Percentiles rank a stretch among this genome's conserved stretches.
Conservation (phyloP, 306 rosid species). For the Pachyrhizus erosus region DNA sequence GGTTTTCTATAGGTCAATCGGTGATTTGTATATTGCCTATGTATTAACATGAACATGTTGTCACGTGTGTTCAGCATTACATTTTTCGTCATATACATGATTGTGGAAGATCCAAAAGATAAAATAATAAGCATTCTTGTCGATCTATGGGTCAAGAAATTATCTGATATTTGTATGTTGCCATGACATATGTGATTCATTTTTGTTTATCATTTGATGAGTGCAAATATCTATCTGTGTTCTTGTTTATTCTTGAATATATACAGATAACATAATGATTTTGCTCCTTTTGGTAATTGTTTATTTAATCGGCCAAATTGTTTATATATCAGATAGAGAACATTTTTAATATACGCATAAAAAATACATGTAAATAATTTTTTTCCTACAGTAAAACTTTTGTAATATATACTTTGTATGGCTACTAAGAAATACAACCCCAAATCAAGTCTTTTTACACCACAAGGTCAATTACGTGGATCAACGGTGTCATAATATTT, state of each 20-base stretch:
- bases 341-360: not conserved
- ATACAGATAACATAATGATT: not conserved
- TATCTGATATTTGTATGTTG: not conserved
- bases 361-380: not conserved
- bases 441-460: no score
- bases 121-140: not conserved
- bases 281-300: not conserved
- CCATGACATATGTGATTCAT: not conserved
- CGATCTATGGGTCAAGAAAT: not conserved
- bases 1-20: not conserved
- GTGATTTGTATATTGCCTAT: not conserved
- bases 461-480: not conserved
- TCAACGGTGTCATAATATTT: not conserved
- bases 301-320: not conserved
- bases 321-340: not conserved
- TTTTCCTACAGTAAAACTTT: no score
- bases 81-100: not conserved
- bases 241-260: not conserved
- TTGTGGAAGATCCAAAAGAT: not conserved
- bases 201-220: not conserved
- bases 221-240: not conserved
- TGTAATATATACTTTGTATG: no score
- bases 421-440: no score
- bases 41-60: not conserved
- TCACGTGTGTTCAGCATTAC: not conserved